A percentile compares a stretch with the other conserved stretches of the same genome.
These are phyloP conservation scores for Chytriomyces hyalinus DNA, from an alignment of 192 early-diverging fungal genomes.

Conservation along the genomic window DNA sequence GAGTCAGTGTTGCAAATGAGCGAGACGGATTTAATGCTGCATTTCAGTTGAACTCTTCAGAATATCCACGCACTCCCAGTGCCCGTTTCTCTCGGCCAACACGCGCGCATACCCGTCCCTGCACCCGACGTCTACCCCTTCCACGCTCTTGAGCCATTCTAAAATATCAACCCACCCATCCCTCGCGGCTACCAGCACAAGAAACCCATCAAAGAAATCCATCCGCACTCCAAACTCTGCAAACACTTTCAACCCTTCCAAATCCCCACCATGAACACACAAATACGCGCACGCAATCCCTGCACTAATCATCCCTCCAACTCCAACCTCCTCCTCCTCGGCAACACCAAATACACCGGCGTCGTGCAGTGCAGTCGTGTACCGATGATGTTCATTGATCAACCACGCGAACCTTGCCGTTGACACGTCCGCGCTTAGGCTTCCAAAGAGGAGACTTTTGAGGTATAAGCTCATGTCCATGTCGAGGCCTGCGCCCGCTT, in stretches of 20 bases:
- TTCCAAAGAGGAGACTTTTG: constrained; percentile 10
- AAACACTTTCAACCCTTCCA: constrained; percentile 7
- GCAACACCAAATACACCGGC: background rate
- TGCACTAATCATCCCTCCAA: background rate
- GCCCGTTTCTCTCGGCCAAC: constrained; percentile 1
- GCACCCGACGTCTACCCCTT: background rate
- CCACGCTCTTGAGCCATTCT: background rate
- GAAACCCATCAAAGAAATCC: background rate
- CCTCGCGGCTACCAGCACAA: background rate
- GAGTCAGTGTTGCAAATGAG: too few relatives aligned
- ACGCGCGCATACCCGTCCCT: background rate
- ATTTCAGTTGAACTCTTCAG: too few relatives aligned
- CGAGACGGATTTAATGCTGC: too few relatives aligned
- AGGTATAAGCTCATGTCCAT: constrained; percentile 11
- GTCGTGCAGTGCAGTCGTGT: background rate
- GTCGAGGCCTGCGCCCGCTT: background rate
- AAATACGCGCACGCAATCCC: constrained; percentile 20
- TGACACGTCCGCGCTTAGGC: too few relatives aligned
- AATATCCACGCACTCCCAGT: background rate
- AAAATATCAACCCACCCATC: background rate
- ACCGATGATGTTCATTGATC: constrained; percentile 13
- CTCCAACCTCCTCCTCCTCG: background rate
- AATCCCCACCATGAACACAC: background rate
- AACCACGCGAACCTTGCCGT: background rate
- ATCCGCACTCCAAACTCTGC: background rate